Evolutionary conservation across 805 yeast genomes (phyloP).

Genomic region (Yamadazyma paraphyllophila): DNA sequence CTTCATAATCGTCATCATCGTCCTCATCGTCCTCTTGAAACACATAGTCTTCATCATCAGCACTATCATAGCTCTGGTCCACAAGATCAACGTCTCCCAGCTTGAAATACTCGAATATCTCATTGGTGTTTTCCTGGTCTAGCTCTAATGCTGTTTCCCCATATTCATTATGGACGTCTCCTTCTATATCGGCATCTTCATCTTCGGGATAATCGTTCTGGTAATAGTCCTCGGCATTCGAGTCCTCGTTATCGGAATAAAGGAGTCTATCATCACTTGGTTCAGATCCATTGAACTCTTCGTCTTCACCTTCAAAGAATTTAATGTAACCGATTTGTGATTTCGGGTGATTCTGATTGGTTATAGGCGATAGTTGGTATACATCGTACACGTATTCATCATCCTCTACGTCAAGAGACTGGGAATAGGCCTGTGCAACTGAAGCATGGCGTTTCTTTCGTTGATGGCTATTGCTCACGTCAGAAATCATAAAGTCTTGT

Average conservation of each 20-base stretch:
- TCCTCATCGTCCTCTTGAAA: conserved; percentile 33
- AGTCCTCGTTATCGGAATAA: conserved; percentile 73
- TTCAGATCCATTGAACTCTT: conserved; percentile 26
- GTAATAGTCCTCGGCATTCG: conserved; percentile 89
- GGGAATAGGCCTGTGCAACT: not conserved
- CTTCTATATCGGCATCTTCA: conserved; percentile 55
- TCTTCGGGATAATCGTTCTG: conserved; percentile 94
- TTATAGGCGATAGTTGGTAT: conserved; percentile 45
- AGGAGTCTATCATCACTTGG: conserved; percentile 37
- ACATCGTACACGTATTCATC: conserved; percentile 92
- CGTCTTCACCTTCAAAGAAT: conserved; percentile 56
- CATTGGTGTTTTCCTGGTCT: conserved; percentile 26
- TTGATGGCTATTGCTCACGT: conserved; percentile 16
- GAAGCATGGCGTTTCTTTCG: conserved; percentile 14
- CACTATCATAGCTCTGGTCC: conserved; percentile 12
- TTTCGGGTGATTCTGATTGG: conserved; percentile 48
- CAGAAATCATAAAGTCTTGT: conserved; percentile 47
- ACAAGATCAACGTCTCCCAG: conserved; percentile 6
- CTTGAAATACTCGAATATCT: conserved; percentile 11
- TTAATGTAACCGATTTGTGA: conserved; percentile 52
- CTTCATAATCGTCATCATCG: conserved; percentile 62
- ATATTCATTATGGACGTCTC: conserved; percentile 17
- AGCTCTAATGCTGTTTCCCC: conserved; percentile 15
- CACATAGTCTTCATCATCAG: conserved; percentile 15
- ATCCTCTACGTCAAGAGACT: conserved; percentile 2